phyloP scores from a whole-genome alignment of 2,329 filamentous ascomycete genomes.

The Diplodia seriata region DNA sequence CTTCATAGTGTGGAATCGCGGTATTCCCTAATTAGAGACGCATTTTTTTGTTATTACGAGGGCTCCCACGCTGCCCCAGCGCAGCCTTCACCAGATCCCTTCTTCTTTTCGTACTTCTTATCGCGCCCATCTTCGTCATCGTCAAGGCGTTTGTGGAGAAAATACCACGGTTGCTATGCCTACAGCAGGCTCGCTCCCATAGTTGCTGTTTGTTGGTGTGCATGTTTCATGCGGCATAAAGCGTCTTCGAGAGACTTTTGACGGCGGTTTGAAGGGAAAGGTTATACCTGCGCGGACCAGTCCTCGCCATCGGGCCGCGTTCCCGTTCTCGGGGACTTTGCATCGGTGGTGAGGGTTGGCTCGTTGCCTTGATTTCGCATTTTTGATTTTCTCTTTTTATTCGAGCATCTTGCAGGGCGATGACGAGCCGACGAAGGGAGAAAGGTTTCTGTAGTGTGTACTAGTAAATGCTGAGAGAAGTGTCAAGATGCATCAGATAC shows the following conservation, averaged over 20 bases:
- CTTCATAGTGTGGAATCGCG: not conserved
- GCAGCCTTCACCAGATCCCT: not conserved
- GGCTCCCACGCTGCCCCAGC: not conserved
- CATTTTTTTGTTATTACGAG: not conserved
- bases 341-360: not conserved
- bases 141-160: constrained; percentile 14
- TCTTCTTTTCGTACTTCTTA: constrained; percentile 5
- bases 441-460: constrained; percentile 10
- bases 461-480: constrained; percentile 18
- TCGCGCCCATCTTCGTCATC: constrained; percentile 8
- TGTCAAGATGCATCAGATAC: not conserved
- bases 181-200: not conserved
- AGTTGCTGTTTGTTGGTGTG: constrained; percentile 9
- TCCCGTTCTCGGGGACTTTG: not conserved
- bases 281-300: not conserved
- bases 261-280: not conserved
- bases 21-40: not conserved
- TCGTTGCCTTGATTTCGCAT: not conserved
- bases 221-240: constrained; percentile 26
- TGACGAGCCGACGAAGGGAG: not conserved
- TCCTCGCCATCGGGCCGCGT: not conserved
- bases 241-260: constrained; percentile 37
- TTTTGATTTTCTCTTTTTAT: not conserved
- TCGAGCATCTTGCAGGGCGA: not conserved
- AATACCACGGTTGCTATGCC: constrained; percentile 16